These are phyloP conservation scores for Trichoderma aggressivum DNA, from an alignment of 2,329 filamentous ascomycete species.

Conservation along the genomic window DNA sequence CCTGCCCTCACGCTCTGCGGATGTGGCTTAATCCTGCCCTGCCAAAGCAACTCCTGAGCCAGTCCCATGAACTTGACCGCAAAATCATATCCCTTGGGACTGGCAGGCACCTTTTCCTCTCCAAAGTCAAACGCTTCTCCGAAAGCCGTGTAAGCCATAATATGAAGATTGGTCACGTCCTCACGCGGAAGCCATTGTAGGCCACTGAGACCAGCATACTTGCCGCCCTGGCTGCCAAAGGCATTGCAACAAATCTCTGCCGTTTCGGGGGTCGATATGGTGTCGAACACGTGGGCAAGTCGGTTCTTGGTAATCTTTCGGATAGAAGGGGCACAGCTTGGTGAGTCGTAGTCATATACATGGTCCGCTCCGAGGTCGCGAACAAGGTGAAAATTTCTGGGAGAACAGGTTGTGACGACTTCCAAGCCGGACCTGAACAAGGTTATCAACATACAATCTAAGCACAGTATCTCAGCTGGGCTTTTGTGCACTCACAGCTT, in stretches of 20 bases:
- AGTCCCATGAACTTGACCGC: constrained; percentile 38
- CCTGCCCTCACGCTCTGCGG: constrained; percentile 29
- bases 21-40: constrained; percentile 37
- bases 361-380: constrained; percentile 42
- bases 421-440: constrained; percentile 33
- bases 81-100: constrained; percentile 34
- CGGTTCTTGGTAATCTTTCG: constrained; percentile 16
- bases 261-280: constrained; percentile 4
- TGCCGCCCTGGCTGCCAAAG: constrained; percentile 31
- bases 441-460: not conserved
- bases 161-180: constrained; percentile 35
- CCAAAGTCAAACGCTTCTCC: constrained; percentile 35
- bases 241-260: constrained; percentile 32
- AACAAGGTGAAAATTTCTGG: constrained; percentile 36
- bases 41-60: constrained; percentile 31
- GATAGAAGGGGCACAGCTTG: constrained; percentile 26
- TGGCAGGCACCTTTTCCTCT: constrained; percentile 23
- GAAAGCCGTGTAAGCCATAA: constrained; percentile 41
- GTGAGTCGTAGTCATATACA: constrained; percentile 46
- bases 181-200: constrained; percentile 31
- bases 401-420: constrained; percentile 40
- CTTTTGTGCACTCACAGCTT: constrained; percentile 26
- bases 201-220: constrained; percentile 41
- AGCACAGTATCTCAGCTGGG: not conserved
- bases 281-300: constrained; percentile 4